Evolutionary conservation across 129 eudicot species (phyloP), one percentile per base, ranked within the genome.

Genomic region (Flaveria robusta): DNA sequence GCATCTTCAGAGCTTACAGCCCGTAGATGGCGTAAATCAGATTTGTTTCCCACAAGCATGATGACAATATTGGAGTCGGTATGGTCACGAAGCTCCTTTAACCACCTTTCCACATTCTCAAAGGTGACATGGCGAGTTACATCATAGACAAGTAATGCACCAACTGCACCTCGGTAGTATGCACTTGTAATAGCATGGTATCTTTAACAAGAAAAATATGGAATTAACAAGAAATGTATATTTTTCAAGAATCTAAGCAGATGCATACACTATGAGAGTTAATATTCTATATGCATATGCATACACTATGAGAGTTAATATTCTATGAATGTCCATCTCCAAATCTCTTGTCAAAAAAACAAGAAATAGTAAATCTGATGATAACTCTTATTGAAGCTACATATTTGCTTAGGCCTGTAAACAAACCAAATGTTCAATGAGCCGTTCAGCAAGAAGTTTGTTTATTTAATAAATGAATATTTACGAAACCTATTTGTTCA

Each of bases 171-270:
- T 46, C 96, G 86, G 46, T 89, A 89, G 78, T 89, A 89, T 5
- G 96, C 96, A 81, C 96, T 89, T 15, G 96, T 89, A 50, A 89
- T 89, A 49, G 96, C 96, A 41, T 91, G 96, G 79, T 89, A 89
- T 47, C 96, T 89, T 65, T 58, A 23, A 39, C 26, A 42, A 71
- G 19, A 62, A n/a, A n/a, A n/a, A n/a, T n/a, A n/a, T n/a, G n/a
- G n/a, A n/a, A n/a, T n/a, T n/a, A n/a, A n/a, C n/a, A n/a, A n/a
- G n/a, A n/a, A n/a, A n/a, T n/a, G n/a, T n/a, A n/a, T n/a, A n/a
- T n/a, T n/a, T n/a, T n/a, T n/a, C n/a, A n/a, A n/a, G 16, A 72
- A 20, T 45, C 23, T 46, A 69, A 23, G 41, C 39, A 64, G 9
- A 64, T 31, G 70, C 41, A 62, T 62, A 27, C 41, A 58, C 4